These are phyloP conservation scores for Andrographis paniculata DNA, from an alignment of 305 asterid species.

Conservation along the genomic window DNA sequence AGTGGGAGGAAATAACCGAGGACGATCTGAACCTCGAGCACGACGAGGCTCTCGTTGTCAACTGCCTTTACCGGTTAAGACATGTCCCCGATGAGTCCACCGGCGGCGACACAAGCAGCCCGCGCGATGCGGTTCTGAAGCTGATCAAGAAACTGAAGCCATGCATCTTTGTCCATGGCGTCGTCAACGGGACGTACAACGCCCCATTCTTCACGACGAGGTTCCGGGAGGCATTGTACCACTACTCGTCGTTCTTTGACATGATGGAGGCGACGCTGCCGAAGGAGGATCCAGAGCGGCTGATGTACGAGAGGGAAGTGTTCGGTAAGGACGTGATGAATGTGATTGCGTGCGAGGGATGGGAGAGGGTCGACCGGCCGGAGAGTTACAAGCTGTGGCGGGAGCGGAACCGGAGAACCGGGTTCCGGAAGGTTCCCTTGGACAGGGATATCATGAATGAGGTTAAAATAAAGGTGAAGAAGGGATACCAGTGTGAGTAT, in stretches of 20 bases:
- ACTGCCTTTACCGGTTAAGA: slow-evolving; percentile 53
- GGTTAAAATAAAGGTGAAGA: slow-evolving; percentile 32
- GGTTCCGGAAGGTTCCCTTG: slow-evolving; percentile 40
- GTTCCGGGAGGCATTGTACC: slow-evolving; percentile 50
- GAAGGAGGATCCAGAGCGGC: slow-evolving; percentile 37
- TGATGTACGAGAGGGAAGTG: slow-evolving; percentile 44
- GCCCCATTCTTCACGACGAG: slow-evolving; percentile 48
- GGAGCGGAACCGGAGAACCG: slow-evolving; percentile 44
- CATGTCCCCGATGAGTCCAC: slow-evolving; percentile 56
- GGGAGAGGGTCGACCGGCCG: slow-evolving; percentile 59
- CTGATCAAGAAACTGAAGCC: slow-evolving; percentile 45
- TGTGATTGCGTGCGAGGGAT: slow-evolving; percentile 63
- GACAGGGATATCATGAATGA: slow-evolving; percentile 29
- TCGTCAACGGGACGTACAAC: slow-evolving; percentile 42
- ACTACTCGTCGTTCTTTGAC: slow-evolving; percentile 54
- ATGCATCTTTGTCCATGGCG: slow-evolving; percentile 44
- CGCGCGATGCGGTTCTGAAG: slow-evolving; percentile 42
- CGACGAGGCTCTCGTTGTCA: slow-evolving; percentile 46
- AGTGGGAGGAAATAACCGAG: slow-evolving; percentile 41
- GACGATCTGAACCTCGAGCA: slow-evolving; percentile 40
- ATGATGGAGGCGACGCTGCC: slow-evolving; percentile 54
- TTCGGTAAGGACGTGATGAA: slow-evolving; percentile 57
- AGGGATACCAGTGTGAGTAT: slow-evolving; percentile 43
- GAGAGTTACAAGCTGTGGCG: slow-evolving; percentile 75
- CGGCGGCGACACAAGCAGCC: slow-evolving; percentile 31